Conservation (phyloP, 75 land plant genomes). For the Ceratopteris richardii region DNA sequence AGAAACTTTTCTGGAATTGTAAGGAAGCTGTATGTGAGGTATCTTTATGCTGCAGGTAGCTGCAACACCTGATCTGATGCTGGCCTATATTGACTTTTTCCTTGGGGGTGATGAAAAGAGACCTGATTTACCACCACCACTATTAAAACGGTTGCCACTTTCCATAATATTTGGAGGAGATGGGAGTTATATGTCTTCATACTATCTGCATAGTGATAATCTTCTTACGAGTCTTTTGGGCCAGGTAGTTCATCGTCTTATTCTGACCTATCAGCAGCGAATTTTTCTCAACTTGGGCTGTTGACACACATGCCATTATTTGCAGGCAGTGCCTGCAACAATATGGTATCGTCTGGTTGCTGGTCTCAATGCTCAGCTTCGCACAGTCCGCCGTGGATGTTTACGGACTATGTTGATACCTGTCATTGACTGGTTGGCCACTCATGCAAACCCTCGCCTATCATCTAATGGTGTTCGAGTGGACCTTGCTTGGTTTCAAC, state of each 20-base stretch:
- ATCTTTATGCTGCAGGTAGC: constrained; percentile 57
- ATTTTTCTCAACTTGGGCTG: no score
- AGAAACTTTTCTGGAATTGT: no score
- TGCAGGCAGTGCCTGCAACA: constrained; percentile 88
- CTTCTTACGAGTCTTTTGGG: constrained; percentile 82
- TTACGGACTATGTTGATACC: constrained; percentile 51
- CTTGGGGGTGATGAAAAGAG: constrained; percentile 99
- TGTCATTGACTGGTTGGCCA: constrained; percentile 70
- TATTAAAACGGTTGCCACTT: constrained; percentile 78
- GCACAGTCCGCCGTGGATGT: constrained; percentile 66
- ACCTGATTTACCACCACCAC: constrained; percentile 80
- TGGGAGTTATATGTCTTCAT: constrained; percentile 96
- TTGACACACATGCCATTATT: background rate
- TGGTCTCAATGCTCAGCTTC: constrained; percentile 91
- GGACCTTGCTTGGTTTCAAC: constrained; percentile 88
- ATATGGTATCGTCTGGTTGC: constrained; percentile 93
- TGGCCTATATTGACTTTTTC: constrained; percentile 88
- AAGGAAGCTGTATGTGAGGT: background rate
- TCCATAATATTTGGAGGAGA: constrained; percentile 81
- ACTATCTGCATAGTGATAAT: constrained; percentile 88
- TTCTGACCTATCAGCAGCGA: no score
- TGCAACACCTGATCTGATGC: constrained; percentile 86
- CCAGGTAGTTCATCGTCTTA: no score
- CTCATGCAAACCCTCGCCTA: constrained; percentile 80
- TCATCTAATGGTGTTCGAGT: constrained; percentile 52